A percentile compares a stretch with the other conserved stretches of the same genome.
These are phyloP conservation scores for Aspergillus diversus DNA, from an alignment of 495 filamentous ascomycete genomes.

Conservation along the genomic window DNA sequence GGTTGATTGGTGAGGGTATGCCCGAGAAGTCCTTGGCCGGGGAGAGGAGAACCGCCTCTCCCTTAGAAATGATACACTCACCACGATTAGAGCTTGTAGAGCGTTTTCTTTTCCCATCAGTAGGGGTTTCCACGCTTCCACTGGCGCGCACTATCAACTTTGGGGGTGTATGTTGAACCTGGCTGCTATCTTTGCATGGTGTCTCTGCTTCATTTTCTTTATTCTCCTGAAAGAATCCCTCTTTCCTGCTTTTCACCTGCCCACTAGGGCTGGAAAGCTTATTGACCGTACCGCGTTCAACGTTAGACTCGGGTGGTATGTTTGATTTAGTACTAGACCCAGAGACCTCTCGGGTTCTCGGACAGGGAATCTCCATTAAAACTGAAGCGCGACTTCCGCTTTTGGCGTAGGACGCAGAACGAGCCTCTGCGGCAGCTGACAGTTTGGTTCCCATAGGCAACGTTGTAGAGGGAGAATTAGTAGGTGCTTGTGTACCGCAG, in stretches of 20 bases:
- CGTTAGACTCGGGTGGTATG: constrained; percentile 16
- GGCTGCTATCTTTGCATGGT: constrained; percentile 20
- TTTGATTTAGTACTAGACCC: constrained; percentile 36
- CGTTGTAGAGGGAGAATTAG: constrained; percentile 43
- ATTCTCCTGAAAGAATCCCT: constrained; percentile 28
- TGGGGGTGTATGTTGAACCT: constrained; percentile 21
- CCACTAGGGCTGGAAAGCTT: constrained; percentile 41
- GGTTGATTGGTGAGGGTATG: constrained; percentile 21
- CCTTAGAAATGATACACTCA: constrained; percentile 24
- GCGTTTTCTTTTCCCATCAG: constrained; percentile 23
- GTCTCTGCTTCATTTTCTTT: constrained; percentile 32
- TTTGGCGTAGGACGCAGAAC: constrained; percentile 36
- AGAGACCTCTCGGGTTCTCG: constrained; percentile 37
- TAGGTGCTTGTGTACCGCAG: constrained; percentile 41
- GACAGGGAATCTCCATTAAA: constrained; percentile 32
- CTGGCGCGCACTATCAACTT: constrained; percentile 27
- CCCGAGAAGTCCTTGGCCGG: constrained; percentile 22
- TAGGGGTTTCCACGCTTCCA: constrained; percentile 27
- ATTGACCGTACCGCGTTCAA: constrained; percentile 19
- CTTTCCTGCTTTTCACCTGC: constrained; percentile 49
- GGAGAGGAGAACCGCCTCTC: constrained; percentile 20
- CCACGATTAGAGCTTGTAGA: constrained; percentile 23
- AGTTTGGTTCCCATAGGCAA: constrained; percentile 31
- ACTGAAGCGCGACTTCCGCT: constrained; percentile 25
- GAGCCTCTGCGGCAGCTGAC: constrained; percentile 39